phyloP scores from a whole-genome alignment of 768 basidiomycete species.

The Sarcomyxa edulis region DNA sequence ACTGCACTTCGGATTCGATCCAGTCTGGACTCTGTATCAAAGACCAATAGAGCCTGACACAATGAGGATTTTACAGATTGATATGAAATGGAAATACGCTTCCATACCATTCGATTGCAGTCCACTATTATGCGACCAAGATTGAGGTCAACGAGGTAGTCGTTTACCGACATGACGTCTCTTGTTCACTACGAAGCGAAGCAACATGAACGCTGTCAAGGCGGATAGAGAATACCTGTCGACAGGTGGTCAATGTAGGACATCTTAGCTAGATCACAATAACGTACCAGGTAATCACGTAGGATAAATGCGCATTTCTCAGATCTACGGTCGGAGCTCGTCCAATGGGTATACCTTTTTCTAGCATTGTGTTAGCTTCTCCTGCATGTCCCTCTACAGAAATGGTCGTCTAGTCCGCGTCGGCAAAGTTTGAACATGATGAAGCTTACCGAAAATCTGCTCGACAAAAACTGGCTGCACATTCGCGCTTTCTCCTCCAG shows the following conservation, averaged over 20 bases:
- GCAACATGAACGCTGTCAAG: conserved; percentile 81
- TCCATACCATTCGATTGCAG: too few relatives aligned
- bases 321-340: conserved; percentile 79
- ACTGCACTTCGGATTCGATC: too few relatives aligned
- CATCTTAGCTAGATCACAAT: background rate
- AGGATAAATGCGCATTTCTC: conserved; percentile 90
- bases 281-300: conserved; percentile 88
- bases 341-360: conserved; percentile 81
- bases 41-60: too few relatives aligned
- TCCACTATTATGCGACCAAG: too few relatives aligned
- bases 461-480: conserved; percentile 91
- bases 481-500: conserved; percentile 63
- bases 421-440: background rate
- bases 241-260: background rate
- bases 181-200: conserved; percentile 56
- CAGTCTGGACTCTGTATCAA: too few relatives aligned
- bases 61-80: too few relatives aligned
- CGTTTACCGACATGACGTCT: conserved; percentile 40
- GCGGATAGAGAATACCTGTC: conserved; percentile 85
- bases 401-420: conserved; percentile 1
- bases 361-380: conserved; percentile 52
- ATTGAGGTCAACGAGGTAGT: conserved; percentile 48
- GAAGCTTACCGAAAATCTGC: conserved; percentile 75
- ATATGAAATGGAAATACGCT: too few relatives aligned
- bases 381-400: conserved; percentile 78